Base-by-base conservation (phyloP, 2,329 filamentous ascomycete genomes). In the Nigrospora osmanthi region DNA sequence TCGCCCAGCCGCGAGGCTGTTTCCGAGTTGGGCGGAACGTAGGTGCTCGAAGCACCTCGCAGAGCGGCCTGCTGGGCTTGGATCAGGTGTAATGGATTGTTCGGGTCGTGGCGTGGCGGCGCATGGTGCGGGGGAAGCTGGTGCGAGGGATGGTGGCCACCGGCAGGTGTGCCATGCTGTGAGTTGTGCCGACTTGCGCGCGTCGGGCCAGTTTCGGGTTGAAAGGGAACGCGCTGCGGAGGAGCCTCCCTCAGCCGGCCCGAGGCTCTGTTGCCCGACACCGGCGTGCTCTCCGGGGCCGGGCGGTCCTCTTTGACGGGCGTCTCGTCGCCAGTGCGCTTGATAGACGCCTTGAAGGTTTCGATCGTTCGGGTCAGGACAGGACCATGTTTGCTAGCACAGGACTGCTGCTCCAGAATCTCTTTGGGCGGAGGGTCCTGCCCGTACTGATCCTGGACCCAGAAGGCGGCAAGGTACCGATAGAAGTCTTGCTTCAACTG, bases 401-500 rank as follows among this genome's bases (percentile, higher is more conserved):
- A 86, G 37, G 81, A 69, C 33, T 59, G 57, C 47, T 89, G 82
- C 64, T 95, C 89, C 32, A 95, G 72, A 40, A 95, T 94, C 56
- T 94, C 87, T 54, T 86, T 89, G 6, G 89, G 88, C 14, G 89
- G 89, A 0, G 89, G 89, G 50, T 89, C 87, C 63, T 85, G 82
- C 44, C 82, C 78, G 66, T 90, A 85, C 36, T 89, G 68, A 11
- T 81, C 84, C 39, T 79, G 80, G 57, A 95, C 93, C 65, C 95
- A 89, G 65, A 86, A 95, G 2, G 89, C 89, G 12, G 85, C 85
- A 38, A 95, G 76, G 57, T 91, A 89, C 64, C 89, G 90, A 71
- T 94, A 94, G 69, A 93, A 95, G 50, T 86, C 82, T 45, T 86
- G 85, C 68, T 95, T 95, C 45, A 95, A 71, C 47, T 85, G 78